A percentile compares a stretch with the other conserved stretches of the same genome.
phyloP scores from a whole-genome alignment of 495 filamentous ascomycete genomes.

The Penicillium lagena region DNA sequence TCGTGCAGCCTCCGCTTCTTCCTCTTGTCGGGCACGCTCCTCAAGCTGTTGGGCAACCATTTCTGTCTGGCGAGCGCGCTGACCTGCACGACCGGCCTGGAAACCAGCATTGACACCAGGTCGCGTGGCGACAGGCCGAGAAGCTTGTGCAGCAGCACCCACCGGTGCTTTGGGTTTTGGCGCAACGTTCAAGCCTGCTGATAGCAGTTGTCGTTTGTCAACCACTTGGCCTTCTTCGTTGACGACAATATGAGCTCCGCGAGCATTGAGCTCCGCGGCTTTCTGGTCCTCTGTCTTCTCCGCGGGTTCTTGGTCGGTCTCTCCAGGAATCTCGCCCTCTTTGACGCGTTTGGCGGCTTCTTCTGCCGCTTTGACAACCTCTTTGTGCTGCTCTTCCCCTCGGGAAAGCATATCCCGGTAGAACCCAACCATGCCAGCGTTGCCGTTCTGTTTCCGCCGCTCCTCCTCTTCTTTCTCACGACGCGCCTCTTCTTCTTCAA shows the following conservation, averaged over 20 bases:
- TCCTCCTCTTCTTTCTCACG: conserved; percentile 64
- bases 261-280: conserved; percentile 65
- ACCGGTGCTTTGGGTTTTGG: conserved; percentile 49
- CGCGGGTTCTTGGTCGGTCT: conserved; percentile 28
- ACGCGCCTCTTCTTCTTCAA: conserved; percentile 75
- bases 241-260: conserved; percentile 61
- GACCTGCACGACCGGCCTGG: conserved; percentile 45
- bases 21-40: conserved; percentile 64
- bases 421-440: conserved; percentile 76
- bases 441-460: conserved; percentile 51
- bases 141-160: conserved; percentile 23
- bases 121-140: conserved; percentile 21
- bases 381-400: conserved; percentile 68
- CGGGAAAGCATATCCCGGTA: conserved; percentile 77
- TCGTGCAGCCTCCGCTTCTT: conserved; percentile 67
- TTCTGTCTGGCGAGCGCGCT: conserved; percentile 74
- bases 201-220: conserved; percentile 86
- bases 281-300: conserved; percentile 66
- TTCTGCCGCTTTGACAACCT: conserved; percentile 60
- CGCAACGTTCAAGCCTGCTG: conserved; percentile 79
- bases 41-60: conserved; percentile 74
- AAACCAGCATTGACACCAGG: conserved; percentile 20
- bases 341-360: conserved; percentile 53
- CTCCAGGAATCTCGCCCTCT: conserved; percentile 24
- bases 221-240: conserved; percentile 95